A percentile compares a stretch with the other conserved stretches of the same genome.
phyloP scores from a whole-genome alignment of 2,329 filamentous ascomycete species.

The Zalaria obscura region DNA sequence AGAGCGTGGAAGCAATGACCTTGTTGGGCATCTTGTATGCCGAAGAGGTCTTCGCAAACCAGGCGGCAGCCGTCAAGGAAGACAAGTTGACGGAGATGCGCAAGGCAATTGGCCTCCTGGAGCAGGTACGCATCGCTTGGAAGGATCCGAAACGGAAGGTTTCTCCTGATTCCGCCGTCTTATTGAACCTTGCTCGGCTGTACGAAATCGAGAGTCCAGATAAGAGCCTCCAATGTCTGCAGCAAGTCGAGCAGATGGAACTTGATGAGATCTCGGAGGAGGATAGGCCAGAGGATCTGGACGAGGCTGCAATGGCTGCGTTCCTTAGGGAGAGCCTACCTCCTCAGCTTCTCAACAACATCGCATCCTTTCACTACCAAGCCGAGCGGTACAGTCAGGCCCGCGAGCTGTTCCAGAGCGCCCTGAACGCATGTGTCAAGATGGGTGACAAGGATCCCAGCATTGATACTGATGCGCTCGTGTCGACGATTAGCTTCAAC shows the following conservation, averaged over 20 bases:
- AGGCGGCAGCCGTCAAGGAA: conserved; percentile 59
- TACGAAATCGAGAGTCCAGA: conserved; percentile 80
- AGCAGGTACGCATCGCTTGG: conserved; percentile 76
- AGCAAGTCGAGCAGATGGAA: conserved; percentile 85
- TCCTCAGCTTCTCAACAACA: conserved; percentile 90
- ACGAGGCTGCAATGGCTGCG: conserved; percentile 22
- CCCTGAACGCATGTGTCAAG: conserved; percentile 72
- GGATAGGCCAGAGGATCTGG: conserved; percentile 40
- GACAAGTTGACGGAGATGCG: conserved; percentile 76
- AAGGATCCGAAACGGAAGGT: conserved; percentile 82
- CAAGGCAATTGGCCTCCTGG: conserved; percentile 74
- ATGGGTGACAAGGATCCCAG: conserved; percentile 56
- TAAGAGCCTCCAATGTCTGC: conserved; percentile 80
- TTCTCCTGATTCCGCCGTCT: conserved; percentile 67
- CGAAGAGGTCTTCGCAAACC: conserved; percentile 78
- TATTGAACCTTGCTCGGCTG: conserved; percentile 80
- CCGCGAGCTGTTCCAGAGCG: conserved; percentile 82
- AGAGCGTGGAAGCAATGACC: conserved; percentile 77
- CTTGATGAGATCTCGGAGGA: conserved; percentile 61
- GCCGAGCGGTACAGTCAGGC: conserved; percentile 68
- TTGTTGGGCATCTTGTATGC: conserved; percentile 84
- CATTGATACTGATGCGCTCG: conserved; percentile 75
- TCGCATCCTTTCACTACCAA: conserved; percentile 90
- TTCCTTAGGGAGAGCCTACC: conserved; percentile 65
- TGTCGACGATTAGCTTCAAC: conserved; percentile 95